Base-by-base conservation (phyloP, 176 grass and related monocot species). In the Rhipidocladum racemiflorum region DNA sequence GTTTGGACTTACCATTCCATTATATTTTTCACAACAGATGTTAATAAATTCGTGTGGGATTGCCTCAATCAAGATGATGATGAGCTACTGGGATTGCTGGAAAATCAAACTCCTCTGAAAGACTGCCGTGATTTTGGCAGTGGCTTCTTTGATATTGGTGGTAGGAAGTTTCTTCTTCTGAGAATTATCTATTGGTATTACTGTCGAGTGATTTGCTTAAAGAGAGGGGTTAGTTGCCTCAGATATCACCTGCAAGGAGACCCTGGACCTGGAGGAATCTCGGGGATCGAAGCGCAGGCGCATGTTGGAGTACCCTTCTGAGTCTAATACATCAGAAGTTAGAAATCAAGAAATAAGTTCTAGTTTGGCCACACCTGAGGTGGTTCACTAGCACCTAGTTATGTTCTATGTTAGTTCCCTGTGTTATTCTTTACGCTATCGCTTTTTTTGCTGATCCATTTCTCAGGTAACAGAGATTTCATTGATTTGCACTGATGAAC, bases 71-170 rank as follows among this genome's bases (percentile, higher is more conserved):
- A 60, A 40, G 82, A 81, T 80, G 85, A 87, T 20, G 85, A 90
- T 49, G 73, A 86, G 32, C 57, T 90, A 4, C 27, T 80, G 70
- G 78, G 75, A 27, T 66, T 85, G 63, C 55, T 90, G 76, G 88
- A 83, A 28, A 83, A 86, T 30, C 91, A 86, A 86, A 93, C 91
- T 72, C 91, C 91, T 12, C 74, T 88, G 23, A 78, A 45, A 21
- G 82, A 93, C 51, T 90, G 82, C 42, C 49, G 27, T 18, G 79
- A 82, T 61, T 79, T 90, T 61, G 59, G 25, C 59, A 61, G 25
- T 61, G 53, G 59, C 51, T 84, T 90, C 4, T 82, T 78, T 68
- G 78, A 90, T 71, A 34, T 83, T 48, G 61, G 46, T 53, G 88
- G 85, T 90, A 86, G 16, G 64, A 23, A 57, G 36, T 34, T 24